Base-by-base conservation (phyloP, 257 asterid species). In the Lithospermum erythrorhizon region DNA sequence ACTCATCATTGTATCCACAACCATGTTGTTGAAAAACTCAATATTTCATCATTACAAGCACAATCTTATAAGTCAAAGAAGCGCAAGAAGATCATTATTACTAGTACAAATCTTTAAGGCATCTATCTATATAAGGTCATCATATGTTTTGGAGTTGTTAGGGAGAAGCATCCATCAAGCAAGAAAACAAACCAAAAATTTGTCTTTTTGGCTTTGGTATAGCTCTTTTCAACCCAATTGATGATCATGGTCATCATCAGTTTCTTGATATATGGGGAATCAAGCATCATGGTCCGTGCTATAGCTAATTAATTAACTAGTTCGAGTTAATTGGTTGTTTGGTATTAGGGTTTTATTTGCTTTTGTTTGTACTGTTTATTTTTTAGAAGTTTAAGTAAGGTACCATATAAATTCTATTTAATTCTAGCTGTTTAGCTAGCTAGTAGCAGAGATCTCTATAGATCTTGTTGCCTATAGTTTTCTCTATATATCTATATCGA, bases 261-360 rank as follows among this genome's bases (percentile, higher is more conserved):
- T 56, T 63, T 59, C 22, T 23, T 67, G 24, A 57, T 55, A 32
- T 3, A 55, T 41, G 79, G 74, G 76, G 79, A 75, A 75, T 75
- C 70, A 60, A 75, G 79, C 79, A 66, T 70, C 76, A 3, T 67
- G 79, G 79, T 75, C 79, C 79, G 79, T 68, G 69, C 59, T 56
- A 61, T 60, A 65, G 65, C 62, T 35, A 59, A 51, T 32, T 9
- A 58, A 57, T 49, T 10, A 32, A 41, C 45, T 37, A 53, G 21
- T 30, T 64, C 16, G 11, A 15, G 52, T 64, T 55, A 55, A 20
- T 67, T 21, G 41, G 60, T 53, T 15, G 37, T 41, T 41, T 41
- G 18, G 18, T 41, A 41, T 41, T 41, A 41, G 18, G 49, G 49
- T 41, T 41, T 41, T 41, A 3, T 41, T 2, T 41, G 16, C 13